phyloP scores from a whole-genome alignment of 495 filamentous ascomycete species.

The Xylaria curta region DNA sequence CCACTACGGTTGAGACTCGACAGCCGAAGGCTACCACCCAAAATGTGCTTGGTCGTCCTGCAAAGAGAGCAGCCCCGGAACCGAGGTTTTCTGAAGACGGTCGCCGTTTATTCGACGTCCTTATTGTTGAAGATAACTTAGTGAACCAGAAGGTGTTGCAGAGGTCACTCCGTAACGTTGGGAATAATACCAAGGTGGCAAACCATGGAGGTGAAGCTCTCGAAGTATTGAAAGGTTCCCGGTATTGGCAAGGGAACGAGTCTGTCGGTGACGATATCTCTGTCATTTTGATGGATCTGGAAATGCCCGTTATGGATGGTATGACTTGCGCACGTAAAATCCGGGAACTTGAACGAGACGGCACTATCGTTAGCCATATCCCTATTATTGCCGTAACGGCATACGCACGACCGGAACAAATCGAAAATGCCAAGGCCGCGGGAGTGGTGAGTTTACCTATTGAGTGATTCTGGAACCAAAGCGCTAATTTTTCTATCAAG shows the following conservation, averaged over 20 bases:
- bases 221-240: constrained; percentile 51
- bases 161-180: constrained; percentile 71
- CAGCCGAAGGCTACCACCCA: constrained; percentile 28
- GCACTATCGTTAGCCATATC: constrained; percentile 62
- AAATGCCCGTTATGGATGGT: constrained; percentile 91
- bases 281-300: constrained; percentile 82
- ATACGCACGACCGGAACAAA: constrained; percentile 75
- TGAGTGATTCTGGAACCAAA: neutral
- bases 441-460: constrained; percentile 52
- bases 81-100: constrained; percentile 41
- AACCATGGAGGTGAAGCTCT: constrained; percentile 84
- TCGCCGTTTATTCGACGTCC: constrained; percentile 49
- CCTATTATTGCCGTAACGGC: constrained; percentile 84
- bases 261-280: constrained; percentile 54
- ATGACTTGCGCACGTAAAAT: constrained; percentile 74
- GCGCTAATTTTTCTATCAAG: constrained; percentile 45
- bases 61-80: constrained; percentile 26
- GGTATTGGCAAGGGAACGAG: constrained; percentile 54
- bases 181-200: constrained; percentile 72
- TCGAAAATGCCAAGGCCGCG: constrained; percentile 57
- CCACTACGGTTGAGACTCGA: constrained; percentile 35
- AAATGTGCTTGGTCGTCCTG: constrained; percentile 15
- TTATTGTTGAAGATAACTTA: constrained; percentile 86
- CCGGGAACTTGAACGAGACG: constrained; percentile 64
- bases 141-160: constrained; percentile 79